Evolutionary conservation across 1,139 yeast species (phyloP), one percentile per base, ranked within the genome.

Genomic region (Debaryomyces singareniensis): DNA sequence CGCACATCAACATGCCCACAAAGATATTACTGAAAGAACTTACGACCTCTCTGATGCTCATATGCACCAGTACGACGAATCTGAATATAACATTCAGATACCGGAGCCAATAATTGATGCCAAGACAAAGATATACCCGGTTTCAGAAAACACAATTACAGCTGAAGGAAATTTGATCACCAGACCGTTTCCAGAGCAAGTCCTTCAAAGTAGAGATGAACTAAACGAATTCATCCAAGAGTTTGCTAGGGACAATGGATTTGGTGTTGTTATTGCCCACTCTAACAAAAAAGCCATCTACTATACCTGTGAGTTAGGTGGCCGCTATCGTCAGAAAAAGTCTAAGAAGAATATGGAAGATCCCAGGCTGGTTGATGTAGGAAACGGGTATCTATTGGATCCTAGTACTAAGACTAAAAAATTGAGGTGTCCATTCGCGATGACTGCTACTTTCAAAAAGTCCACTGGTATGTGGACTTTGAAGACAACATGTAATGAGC

Each of bases 271-370:
- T 16, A 72, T 73, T 50, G 76, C 78, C 22, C 78, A 72, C 49
- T 69, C 76, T 15, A 73, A 73, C 48, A 67, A 64, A 37, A 73
- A 73, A 47, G 78, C 78, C 24, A 73, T 73, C 36, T 73, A 73
- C 48, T 73, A 71, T 48, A 72, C 78, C n/a, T 73, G 79, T 48
- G 78, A 72, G 49, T 55, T 72, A 28, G 78, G 78, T 26, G 78
- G 78, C 15, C 58, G 71, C 25, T 72, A 72, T 45, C 58, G 78
- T 36, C 77, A 71, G 43, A 72, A 72, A 43, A 68, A 69, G 49
- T 57, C 60, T 36, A 63, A 61, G 39, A 53, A 57, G 42, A 55
- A 45, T 41, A 25, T 31, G 56, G 51, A 34, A 41, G 50, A 34
- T 16, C 31, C 43, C 31, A 36, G 47, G 43, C 41, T 46, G 25